phyloP scores from a whole-genome alignment of 805 yeast species.

The Wickerhamia fluorescens region DNA sequence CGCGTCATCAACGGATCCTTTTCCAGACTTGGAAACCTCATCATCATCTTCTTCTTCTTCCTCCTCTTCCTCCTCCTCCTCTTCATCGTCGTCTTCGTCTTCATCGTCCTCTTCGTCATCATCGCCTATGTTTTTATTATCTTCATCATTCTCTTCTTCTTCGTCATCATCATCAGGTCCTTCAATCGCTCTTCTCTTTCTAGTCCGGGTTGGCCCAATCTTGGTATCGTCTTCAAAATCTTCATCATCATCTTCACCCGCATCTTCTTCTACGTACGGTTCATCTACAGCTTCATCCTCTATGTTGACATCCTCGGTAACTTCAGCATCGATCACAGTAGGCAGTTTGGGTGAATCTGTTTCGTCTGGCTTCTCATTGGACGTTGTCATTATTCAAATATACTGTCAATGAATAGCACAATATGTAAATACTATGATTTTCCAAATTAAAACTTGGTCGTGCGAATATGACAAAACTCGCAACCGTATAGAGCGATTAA shows the following conservation, averaged over 20 bases:
- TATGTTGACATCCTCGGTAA: not conserved
- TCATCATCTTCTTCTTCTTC: constrained; percentile 4
- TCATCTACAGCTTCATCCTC: constrained; percentile 3
- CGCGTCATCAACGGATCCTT: not conserved
- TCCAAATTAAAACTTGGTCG: no score
- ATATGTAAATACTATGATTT: no score
- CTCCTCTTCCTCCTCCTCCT: constrained; percentile 14
- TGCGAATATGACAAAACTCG: no score
- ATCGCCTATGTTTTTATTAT: constrained; percentile 3
- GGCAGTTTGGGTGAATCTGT: constrained; percentile 1
- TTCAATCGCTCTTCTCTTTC: not conserved
- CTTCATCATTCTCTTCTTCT: not conserved
- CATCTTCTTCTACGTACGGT: constrained; percentile 4
- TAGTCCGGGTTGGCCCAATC: not conserved
- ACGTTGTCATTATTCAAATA: no score
- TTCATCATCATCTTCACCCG: constrained; percentile 4
- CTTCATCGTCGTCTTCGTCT: constrained; percentile 19
- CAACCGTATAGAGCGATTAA: no score
- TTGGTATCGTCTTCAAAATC: constrained; percentile 1
- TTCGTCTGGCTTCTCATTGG: constrained; percentile 1
- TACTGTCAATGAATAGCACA: no score
- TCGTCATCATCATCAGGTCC: not conserved
- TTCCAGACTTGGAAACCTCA: not conserved
- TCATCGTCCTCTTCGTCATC: constrained; percentile 13
- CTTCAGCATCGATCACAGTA: constrained; percentile 5